Conservation (phyloP, 164 flowering plant genomes). For the Annona squamosa region DNA sequence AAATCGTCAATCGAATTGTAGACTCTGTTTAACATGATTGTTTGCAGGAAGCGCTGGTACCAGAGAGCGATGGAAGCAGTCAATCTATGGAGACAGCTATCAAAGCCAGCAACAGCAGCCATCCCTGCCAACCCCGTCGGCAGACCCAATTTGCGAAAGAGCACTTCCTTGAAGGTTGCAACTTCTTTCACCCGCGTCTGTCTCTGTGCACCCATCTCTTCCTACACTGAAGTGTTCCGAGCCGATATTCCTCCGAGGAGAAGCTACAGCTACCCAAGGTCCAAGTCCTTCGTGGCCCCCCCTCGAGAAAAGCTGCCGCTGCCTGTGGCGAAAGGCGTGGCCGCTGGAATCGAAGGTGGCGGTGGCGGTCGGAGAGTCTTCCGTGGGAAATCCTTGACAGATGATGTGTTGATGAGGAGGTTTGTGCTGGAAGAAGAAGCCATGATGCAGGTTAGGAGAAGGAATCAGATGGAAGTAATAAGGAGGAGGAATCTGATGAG, state of each 20-base stretch:
- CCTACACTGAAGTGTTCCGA: conserved; percentile 71
- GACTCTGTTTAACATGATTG: background rate
- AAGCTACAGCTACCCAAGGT: conserved; percentile 66
- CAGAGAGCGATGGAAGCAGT: conserved; percentile 78
- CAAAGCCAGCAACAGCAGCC: conserved; percentile 25
- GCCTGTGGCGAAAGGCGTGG: conserved; percentile 30
- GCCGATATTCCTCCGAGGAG: conserved; percentile 66
- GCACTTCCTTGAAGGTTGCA: conserved; percentile 71
- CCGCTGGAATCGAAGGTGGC: conserved; percentile 14
- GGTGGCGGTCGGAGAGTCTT: conserved; percentile 43
- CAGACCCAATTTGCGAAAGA: conserved; percentile 47
- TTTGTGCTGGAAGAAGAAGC: conserved; percentile 90
- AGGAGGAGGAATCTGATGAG: conserved; percentile 51
- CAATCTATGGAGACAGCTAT: conserved; percentile 43
- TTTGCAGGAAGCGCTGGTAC: conserved; percentile 82
- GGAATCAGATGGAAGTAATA: conserved; percentile 76
- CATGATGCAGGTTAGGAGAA: conserved; percentile 68
- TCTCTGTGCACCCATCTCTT: conserved; percentile 82
- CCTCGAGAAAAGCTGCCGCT: conserved; percentile 13
- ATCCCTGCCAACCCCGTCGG: conserved; percentile 19
- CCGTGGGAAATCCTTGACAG: conserved; percentile 78
- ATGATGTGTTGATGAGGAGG: conserved; percentile 81
- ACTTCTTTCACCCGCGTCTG: conserved; percentile 77
- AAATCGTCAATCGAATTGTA: background rate
- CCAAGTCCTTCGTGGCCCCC: conserved; percentile 24